Evolutionary conservation across 2,329 filamentous ascomycete genomes (phyloP), one percentile per base, ranked within the genome.

Genomic region (Pestalotiopsis sp.): DNA sequence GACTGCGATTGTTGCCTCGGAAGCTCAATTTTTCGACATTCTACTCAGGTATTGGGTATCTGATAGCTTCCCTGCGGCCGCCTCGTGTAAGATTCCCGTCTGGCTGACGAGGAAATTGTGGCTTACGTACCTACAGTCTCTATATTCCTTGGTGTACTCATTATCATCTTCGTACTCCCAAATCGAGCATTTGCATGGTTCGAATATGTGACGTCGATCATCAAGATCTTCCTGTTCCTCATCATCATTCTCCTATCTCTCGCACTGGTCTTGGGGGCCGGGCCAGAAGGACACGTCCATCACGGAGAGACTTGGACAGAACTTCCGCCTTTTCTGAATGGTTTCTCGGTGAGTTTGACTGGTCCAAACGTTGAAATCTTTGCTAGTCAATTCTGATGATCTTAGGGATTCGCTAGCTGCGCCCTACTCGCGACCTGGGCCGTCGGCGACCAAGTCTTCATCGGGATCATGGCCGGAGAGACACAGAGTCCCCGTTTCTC

Each of bases 261-360:
- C 17, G 79, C 82, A 20, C 75, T 83, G 59, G 77, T 81, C 38
- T 68, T 74, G 11, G 82, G 82, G 11, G 82, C 82, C 45, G 82
- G 80, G 1, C 78, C 81, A 1, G 72, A 76, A 3, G 76, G 79
- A 40, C 75, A 74, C 4, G 73, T 76, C 59, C 76, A 76, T 59
- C 72, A 72, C 71, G 79, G 77, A 67, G 74, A 70, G 49, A 78
- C 73, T 57, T 77, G 80, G 80, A 72, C 68, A 31, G 68, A 78
- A 40, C 60, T 79, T 72, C 74, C 75, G 2, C 67, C 75, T 2
- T 81, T 81, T 63, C 73, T 75, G 11, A 80, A 81, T 65, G 77
- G 79, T 3, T 81, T 80, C 61, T 70, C 78, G 3, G 17, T 52
- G n/a, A 52, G 45, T 52, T 9, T n/a, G 20, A 5, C 6, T 3